Conservation (phyloP, 2,329 filamentous ascomycete genomes). For the Chalara sp. region DNA sequence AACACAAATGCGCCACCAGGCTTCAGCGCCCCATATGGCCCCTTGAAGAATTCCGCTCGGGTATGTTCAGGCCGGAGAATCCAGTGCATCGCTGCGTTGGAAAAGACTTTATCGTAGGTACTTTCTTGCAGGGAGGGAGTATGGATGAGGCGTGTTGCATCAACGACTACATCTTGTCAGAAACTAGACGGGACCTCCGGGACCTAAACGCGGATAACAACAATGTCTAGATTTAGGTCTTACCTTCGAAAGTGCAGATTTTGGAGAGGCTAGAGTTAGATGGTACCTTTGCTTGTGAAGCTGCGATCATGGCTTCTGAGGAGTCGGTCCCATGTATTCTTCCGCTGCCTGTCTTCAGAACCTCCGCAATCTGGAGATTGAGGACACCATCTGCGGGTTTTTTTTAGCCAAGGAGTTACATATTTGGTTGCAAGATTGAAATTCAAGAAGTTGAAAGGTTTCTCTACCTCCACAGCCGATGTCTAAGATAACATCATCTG, state of each 20-base stretch:
- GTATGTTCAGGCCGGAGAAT: slow-evolving; percentile 42
- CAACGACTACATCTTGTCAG: slow-evolving; percentile 31
- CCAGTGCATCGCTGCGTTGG: slow-evolving; percentile 59
- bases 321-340: slow-evolving; percentile 51
- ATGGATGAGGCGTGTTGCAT: slow-evolving; percentile 35
- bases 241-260: slow-evolving; percentile 22
- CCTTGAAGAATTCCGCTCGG: slow-evolving; percentile 45
- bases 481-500: slow-evolving; percentile 53
- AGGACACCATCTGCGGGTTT: slow-evolving; percentile 46
- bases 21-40: slow-evolving; percentile 43
- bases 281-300: slow-evolving; percentile 33
- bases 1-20: slow-evolving; percentile 55
- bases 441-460: too few species aligned
- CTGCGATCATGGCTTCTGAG: slow-evolving; percentile 51
- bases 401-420: too few species aligned
- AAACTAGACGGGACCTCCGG: neutral
- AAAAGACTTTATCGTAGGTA: slow-evolving; percentile 50
- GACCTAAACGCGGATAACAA: neutral
- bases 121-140: slow-evolving; percentile 30
- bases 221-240: neutral
- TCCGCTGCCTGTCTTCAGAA: slow-evolving; percentile 38
- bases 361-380: slow-evolving; percentile 44
- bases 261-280: slow-evolving; percentile 7
- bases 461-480: slow-evolving; percentile 48
- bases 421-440: too few species aligned